A percentile compares a stretch with the other conserved stretches of the same genome.
These are phyloP conservation scores for Stephanodiscus triporus DNA, from an alignment of 108 stramenopile genomes.

Conservation along the genomic window DNA sequence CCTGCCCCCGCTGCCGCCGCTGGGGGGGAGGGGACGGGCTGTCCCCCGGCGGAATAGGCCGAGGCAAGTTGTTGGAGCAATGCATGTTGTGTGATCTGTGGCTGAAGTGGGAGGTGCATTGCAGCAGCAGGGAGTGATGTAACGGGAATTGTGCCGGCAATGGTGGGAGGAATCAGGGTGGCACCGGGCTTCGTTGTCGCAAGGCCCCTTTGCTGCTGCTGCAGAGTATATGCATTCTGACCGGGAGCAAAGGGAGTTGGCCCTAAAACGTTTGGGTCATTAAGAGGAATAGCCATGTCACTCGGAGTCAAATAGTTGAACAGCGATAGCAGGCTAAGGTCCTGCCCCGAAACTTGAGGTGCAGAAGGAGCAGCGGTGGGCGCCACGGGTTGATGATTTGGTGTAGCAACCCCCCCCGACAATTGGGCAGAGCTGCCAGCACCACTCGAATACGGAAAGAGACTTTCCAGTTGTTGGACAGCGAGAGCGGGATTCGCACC, in stretches of 20 bases:
- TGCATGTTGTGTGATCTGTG: background rate
- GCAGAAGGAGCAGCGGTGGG: background rate
- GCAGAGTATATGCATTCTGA: constrained; percentile 17
- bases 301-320: constrained; percentile 9
- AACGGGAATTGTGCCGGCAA: background rate
- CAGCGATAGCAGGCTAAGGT: background rate
- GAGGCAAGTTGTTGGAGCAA: background rate
- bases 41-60: constrained; percentile 1
- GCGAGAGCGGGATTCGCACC: background rate
- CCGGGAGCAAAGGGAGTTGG: constrained; percentile 32
- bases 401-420: background rate
- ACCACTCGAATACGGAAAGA: background rate
- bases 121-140: background rate
- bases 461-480: constrained; percentile 4
- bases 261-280: constrained; percentile 12
- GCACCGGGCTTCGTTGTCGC: constrained; percentile 2
- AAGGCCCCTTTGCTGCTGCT: background rate
- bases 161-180: background rate
- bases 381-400: background rate
- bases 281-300: constrained; percentile 16
- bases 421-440: background rate
- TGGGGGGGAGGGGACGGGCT: background rate
- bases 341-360: constrained; percentile 1
- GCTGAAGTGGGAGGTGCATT: background rate
- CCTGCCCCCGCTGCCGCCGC: background rate